phyloP scores from a whole-genome alignment of 441 rosid species.

The Erodium texanum region DNA sequence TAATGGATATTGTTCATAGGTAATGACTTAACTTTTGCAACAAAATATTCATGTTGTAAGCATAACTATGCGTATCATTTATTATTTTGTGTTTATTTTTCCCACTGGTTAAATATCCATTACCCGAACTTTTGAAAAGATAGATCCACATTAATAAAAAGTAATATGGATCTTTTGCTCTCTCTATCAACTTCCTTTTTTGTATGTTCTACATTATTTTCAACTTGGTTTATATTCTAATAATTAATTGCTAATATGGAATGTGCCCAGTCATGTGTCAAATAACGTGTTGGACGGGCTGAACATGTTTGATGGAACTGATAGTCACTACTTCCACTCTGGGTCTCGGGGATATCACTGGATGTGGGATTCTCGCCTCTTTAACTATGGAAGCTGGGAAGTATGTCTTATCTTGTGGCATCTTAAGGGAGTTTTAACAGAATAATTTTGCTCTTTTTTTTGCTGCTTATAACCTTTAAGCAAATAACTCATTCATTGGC shows the following conservation, averaged over 20 bases:
- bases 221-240: background rate
- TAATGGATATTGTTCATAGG: conserved; percentile 99
- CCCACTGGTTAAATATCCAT: background rate
- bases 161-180: background rate
- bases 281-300: conserved; percentile 86
- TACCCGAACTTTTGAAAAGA: background rate
- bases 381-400: conserved; percentile 97
- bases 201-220: background rate
- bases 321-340: conserved; percentile 84
- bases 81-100: background rate
- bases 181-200: background rate
- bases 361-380: conserved; percentile 99
- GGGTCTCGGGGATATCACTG: conserved; percentile 84
- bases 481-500: conserved; percentile 19
- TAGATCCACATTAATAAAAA: too few species aligned
- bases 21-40: conserved; percentile 20
- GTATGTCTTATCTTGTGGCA: conserved; percentile 33
- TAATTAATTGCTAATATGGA: conserved; percentile 20
- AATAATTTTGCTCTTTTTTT: conserved; percentile 5
- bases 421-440: conserved; percentile 1
- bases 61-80: conserved; percentile 6
- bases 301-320: conserved; percentile 97
- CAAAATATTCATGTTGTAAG: conserved; percentile 11
- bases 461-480: background rate
- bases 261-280: conserved; percentile 68